Base-by-base conservation (phyloP, 2,329 filamentous ascomycete genomes). In the Phialophora chinensis region DNA sequence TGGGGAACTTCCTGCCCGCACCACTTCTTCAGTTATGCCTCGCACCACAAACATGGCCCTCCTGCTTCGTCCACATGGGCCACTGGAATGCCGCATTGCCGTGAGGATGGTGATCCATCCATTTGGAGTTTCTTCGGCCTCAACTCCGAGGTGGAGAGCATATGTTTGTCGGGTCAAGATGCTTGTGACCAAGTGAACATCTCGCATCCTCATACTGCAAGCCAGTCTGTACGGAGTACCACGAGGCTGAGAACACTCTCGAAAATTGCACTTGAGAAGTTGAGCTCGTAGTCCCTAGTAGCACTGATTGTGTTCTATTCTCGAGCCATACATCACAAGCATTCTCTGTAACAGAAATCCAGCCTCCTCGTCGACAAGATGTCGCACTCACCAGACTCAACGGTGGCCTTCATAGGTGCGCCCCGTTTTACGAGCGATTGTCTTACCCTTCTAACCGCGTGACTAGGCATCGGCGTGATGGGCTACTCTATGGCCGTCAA, bases 401-500 rank as follows among this genome's bases (percentile, higher is more conserved):
- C 70, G 12, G 63, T 71, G 29, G 70, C 69, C 57, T 72, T 71
- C 59, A 71, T 72, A n/a, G 70, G 68, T 70, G 65, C 23, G 35
- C 29, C 25, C 4, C 17, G 8, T 35, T 17, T 31, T 17, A 3
- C 12, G 12, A 55, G 53, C 14, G 29, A 29, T 17, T 29, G 8
- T 14, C 10, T 14, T 20, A 8, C 17, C 23, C 23, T 27, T 12
- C 49, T 60, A 33, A 31, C 12, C 7, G 23, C 17, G 1, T 42
- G 20, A 55, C 11, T 29, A 71, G 78, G 78, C 61, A 73, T 80
- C 1, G 79, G 78, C 6, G 77, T 79, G 38, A 80, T 81, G 79
- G 79, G 78, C 57, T 80, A 77, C 54, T 77, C 78, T 33, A 80
- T 80, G 79, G 78, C 78, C 29, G 70, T 77, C 14, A 80, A 80